phyloP scores from a whole-genome alignment of 306 rosid genomes.

The Begonia loranthoides region DNA sequence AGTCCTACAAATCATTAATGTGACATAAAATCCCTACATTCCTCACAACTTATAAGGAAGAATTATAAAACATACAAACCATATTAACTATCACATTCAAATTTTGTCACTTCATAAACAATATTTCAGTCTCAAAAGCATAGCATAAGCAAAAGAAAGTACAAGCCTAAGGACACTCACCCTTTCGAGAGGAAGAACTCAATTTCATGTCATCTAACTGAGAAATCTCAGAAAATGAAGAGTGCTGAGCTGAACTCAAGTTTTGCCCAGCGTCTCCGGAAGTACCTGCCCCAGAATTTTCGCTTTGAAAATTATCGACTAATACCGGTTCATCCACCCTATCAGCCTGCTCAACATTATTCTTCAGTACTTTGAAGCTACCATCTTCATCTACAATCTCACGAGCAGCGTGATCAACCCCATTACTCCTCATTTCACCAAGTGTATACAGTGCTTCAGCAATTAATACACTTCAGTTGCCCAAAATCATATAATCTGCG shows the following conservation, averaged over 20 bases:
- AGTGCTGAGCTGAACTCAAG: constrained; percentile 5
- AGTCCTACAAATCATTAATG: no score
- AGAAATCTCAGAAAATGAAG: constrained; percentile 14
- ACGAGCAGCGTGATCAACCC: constrained; percentile 15
- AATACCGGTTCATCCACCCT: constrained; percentile 6
- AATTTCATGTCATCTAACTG: constrained; percentile 16
- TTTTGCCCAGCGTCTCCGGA: constrained; percentile 10
- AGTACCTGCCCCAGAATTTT: constrained; percentile 15
- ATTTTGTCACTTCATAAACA: not conserved
- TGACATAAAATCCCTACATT: no score
- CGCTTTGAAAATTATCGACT: constrained; percentile 9
- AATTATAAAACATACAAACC: not conserved
- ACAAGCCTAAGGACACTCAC: constrained; percentile 24
- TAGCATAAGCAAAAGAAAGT: constrained; percentile 8
- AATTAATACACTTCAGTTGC: not conserved
- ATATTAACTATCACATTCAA: not conserved
- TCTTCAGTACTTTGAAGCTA: constrained; percentile 14
- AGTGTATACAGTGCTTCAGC: not conserved
- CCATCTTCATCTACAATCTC: constrained; percentile 16
- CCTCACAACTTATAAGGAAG: not conserved
- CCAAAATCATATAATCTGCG: not conserved
- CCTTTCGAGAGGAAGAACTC: constrained; percentile 29
- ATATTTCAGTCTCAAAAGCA: not conserved
- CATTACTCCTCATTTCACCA: constrained; percentile 29
- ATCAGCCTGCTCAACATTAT: constrained; percentile 16